phyloP scores from a whole-genome alignment of 179 eudicot species.

The Silene noctiflora region DNA sequence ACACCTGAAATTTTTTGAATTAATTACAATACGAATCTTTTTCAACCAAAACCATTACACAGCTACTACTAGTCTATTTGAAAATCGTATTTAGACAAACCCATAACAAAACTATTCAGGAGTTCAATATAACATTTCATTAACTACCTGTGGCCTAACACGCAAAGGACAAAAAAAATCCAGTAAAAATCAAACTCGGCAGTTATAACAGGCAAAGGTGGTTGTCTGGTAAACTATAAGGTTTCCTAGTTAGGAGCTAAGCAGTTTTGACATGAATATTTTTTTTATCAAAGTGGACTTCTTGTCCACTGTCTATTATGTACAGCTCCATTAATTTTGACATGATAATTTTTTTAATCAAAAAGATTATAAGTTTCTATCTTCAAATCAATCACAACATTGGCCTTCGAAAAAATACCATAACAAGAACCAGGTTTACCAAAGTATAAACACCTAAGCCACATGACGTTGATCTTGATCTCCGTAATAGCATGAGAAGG shows the following conservation, averaged over 20 bases:
- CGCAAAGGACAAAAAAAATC: not conserved
- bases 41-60: not conserved
- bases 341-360: not conserved
- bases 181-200: not conserved
- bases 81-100: slow-evolving; percentile 6
- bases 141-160: not conserved
- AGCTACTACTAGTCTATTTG: not conserved
- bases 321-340: not conserved
- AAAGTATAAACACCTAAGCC: not conserved
- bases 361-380: not conserved
- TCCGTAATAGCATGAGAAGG: not conserved
- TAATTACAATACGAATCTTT: not conserved
- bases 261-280: not conserved
- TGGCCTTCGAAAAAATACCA: not conserved
- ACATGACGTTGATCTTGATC: not conserved
- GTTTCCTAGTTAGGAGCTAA: not conserved
- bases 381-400: not conserved
- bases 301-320: not conserved
- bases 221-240: not conserved
- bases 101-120: not conserved
- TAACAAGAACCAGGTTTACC: not conserved
- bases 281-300: not conserved
- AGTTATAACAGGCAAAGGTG: not conserved
- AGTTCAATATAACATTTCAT: not conserved
- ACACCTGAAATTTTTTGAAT: slow-evolving; percentile 26